phyloP scores from a whole-genome alignment of 1,284 basidiomycete species.

The Tilletia setariae region DNA sequence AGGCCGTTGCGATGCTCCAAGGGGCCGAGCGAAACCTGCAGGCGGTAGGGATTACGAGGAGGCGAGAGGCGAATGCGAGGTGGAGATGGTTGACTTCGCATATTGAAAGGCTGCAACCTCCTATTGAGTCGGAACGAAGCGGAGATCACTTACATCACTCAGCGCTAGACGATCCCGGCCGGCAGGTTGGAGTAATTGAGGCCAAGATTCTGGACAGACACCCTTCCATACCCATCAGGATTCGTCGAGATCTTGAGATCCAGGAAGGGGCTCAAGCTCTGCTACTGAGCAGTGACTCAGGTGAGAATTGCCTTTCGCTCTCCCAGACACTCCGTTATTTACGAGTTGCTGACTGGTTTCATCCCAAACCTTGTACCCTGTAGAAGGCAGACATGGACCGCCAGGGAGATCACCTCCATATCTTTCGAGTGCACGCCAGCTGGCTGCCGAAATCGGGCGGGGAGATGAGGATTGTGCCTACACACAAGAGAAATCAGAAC shows the following conservation, averaged over 20 bases:
- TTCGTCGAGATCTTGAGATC: not conserved
- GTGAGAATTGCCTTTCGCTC: too few species aligned
- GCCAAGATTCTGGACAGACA: not conserved
- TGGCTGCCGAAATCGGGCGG: not conserved
- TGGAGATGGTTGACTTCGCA: constrained; percentile 25
- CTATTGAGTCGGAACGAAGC: constrained; percentile 8
- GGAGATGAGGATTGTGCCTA: not conserved
- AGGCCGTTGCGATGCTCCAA: constrained; percentile 15
- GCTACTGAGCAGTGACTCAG: not conserved
- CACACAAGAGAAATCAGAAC: not conserved
- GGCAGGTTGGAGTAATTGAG: constrained; percentile 1
- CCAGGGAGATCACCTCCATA: not conserved
- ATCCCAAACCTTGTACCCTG: too few species aligned
- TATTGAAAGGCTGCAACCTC: constrained; percentile 9
- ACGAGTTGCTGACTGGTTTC: too few species aligned
- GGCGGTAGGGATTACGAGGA: constrained; percentile 14
- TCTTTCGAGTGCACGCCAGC: not conserved
- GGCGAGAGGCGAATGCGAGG: constrained; percentile 22
- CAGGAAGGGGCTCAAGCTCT: not conserved
- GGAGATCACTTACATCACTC: not conserved
- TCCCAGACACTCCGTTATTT: too few species aligned
- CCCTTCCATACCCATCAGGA: not conserved
- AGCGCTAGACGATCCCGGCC: not conserved
- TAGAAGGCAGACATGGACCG: not conserved
- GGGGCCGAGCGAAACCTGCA: constrained; percentile 16